Base-by-base conservation (phyloP, 2,329 filamentous ascomycete species). In the Ascochyta lentis region DNA sequence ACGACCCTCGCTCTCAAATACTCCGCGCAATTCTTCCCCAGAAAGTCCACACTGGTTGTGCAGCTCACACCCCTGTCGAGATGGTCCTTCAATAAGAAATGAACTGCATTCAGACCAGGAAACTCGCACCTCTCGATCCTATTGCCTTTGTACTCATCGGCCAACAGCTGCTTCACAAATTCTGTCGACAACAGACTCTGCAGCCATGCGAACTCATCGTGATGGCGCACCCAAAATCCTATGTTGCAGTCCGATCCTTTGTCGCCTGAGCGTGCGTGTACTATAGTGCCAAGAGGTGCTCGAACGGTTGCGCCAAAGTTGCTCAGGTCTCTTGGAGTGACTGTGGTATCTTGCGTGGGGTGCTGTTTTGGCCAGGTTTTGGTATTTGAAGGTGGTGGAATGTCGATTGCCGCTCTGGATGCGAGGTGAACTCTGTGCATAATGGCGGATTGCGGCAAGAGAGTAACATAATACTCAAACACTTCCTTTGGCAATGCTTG, bases 241-340 rank as follows among this genome's bases (percentile, higher is more conserved):
- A 74, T 69, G 33, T 76, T 76, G 49, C 66, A 70, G 39, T 76
- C 68, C 13, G 67, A 69, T 13, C 71, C 73, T 43, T 76, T 76
- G 44, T 76, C 73, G 10, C 73, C 74, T 1, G 79, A 79, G 35
- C 81, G 66, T 0, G 74, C 79, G 15, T 81, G 75, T 1, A 75
- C 76, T 15, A 81, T 69, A n/a, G 77, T 76, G 9, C 79, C 79
- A 0, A 81, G 64, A 4, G 73, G 76, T 15, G 74, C 67, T n/a
- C 58, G 55, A 0, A 68, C 66, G 1, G 72, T 76, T 1, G 64
- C 59, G 5, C 66, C 73, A 43, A 67, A 71, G n/a, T 44, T 57
- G 6, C 48, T 26, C 1, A 72, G 35, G 13, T 52, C 26, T 13
- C 29, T 34, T 4, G 46, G 13, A 4, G 48, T 22, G 0, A 26